A percentile compares a stretch with the other conserved stretches of the same genome.
phyloP scores from a whole-genome alignment of 257 asterid genomes.

The Cruciata laevipes region DNA sequence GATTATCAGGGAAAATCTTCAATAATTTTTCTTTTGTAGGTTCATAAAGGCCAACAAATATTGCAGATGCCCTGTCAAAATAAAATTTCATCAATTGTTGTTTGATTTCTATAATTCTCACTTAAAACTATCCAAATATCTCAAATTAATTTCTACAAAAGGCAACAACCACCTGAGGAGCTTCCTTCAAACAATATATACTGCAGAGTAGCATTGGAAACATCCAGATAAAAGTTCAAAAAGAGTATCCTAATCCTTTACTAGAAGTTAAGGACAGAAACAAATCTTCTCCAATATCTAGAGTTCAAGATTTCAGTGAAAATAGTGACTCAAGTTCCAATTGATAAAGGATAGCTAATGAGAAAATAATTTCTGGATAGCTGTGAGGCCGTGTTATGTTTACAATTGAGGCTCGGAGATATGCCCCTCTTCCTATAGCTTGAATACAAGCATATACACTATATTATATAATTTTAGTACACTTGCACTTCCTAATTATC shows the following conservation, averaged over 20 bases:
- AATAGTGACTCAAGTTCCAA: background rate
- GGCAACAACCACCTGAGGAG: background rate
- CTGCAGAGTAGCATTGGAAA: background rate
- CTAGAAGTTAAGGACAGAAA: background rate
- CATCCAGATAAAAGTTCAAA: background rate
- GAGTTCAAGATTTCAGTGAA: background rate
- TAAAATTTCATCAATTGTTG: background rate
- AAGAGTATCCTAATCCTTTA: background rate
- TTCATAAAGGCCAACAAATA: conserved; percentile 64
- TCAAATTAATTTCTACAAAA: background rate
- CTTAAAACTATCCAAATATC: background rate
- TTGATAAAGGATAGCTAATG: background rate
- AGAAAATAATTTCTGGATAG: background rate
- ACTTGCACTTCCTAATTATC: background rate
- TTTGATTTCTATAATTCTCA: background rate
- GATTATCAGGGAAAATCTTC: conserved; percentile 45
- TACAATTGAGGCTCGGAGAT: background rate
- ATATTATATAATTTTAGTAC: background rate
- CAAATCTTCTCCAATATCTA: background rate
- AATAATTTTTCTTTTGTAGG: conserved; percentile 52
- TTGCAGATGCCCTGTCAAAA: conserved; percentile 59
- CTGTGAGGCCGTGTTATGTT: background rate
- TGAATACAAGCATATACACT: background rate
- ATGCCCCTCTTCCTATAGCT: background rate
- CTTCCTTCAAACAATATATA: background rate